These are phyloP conservation scores for Phaeosphaeria sp. DNA, from an alignment of 2,329 filamentous ascomycete genomes.

Conservation along the genomic window DNA sequence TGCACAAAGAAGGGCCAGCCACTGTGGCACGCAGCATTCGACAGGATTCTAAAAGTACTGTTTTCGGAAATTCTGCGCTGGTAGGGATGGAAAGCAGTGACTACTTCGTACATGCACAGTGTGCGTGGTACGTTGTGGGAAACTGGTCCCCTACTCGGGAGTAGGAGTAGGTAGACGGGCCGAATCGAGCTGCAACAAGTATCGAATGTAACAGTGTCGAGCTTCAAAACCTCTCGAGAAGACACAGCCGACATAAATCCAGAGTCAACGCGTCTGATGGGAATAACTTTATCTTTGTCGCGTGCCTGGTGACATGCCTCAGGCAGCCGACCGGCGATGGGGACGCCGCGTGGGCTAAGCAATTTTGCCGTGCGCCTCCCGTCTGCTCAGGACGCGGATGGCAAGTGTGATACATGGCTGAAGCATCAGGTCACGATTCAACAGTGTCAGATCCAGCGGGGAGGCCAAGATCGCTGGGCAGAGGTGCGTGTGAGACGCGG, in stretches of 20 bases:
- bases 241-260: neutral
- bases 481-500: slow-evolving; percentile 33
- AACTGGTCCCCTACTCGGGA: slow-evolving; percentile 12
- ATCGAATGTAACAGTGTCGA: neutral
- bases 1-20: slow-evolving; percentile 29
- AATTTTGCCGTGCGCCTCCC: slow-evolving; percentile 14
- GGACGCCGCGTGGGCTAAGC: slow-evolving; percentile 14
- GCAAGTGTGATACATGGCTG: slow-evolving; percentile 33
- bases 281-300: slow-evolving; percentile 1
- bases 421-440: slow-evolving; percentile 29
- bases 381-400: slow-evolving; percentile 14
- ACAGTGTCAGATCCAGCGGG: slow-evolving; percentile 27
- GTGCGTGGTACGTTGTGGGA: slow-evolving; percentile 18
- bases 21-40: slow-evolving; percentile 48
- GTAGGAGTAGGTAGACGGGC: slow-evolving; percentile 10
- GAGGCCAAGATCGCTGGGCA: slow-evolving; percentile 16
- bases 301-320: slow-evolving; percentile 7
- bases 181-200: slow-evolving; percentile 4
- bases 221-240: neutral
- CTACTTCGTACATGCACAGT: slow-evolving; percentile 4
- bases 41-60: slow-evolving; percentile 23
- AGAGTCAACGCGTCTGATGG: neutral
- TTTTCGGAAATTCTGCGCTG: slow-evolving; percentile 22
- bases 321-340: slow-evolving; percentile 15
- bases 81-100: slow-evolving; percentile 8